Base-by-base conservation (phyloP, 2,329 filamentous ascomycete genomes). In the Leptographium radiaticola region DNA sequence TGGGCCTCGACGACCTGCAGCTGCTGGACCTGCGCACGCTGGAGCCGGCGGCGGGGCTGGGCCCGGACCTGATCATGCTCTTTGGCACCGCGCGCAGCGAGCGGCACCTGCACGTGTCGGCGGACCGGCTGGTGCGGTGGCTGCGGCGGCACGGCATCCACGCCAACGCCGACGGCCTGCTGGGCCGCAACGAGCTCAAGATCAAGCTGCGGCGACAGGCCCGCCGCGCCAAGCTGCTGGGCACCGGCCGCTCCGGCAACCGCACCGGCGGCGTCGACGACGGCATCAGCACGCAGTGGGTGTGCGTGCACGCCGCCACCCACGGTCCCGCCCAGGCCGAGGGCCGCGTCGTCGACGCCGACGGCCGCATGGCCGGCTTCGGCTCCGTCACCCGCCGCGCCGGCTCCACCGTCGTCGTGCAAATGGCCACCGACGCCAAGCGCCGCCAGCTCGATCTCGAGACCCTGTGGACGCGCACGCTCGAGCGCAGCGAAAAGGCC, bases 201-300 rank as follows among this genome's bases (percentile, higher is more conserved):
- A 82, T 89, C 51, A 95, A 91, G 66, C 70, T 96, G 58, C 76
- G 85, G 39, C 77, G 93, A 44, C 85, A 90, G 66, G 83, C 86
- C 9, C 87, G 88, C 66, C 84, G 86, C 61, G 86, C 89, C 36
- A 89, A 88, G 66, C 73, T 96, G 57, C 72, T 95, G 60, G 89
- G 87, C 15, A 86, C 79, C 81, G 0, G 81, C 77, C 49, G 18
- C 18, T 71, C 77, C 1, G 90, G 95, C 61, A 88, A 96, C 63
- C 90, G 90, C 2, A 87, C 75, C 76, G 15, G 77, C 77, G 49
- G n/a, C 16, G 71, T 77, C 1, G 90, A 95, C 61, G 88, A 96
- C 63, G 91, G 90, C 2, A 87, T 95, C 52, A 84, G 86, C 13
- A 96, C 91, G 1, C 90, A 89, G 11, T 98, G 93, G 93, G 86